Percentiles rank a stretch among this genome's conserved stretches.
Conservation (phyloP, 306 rosid species). For the Medicago arabica region DNA sequence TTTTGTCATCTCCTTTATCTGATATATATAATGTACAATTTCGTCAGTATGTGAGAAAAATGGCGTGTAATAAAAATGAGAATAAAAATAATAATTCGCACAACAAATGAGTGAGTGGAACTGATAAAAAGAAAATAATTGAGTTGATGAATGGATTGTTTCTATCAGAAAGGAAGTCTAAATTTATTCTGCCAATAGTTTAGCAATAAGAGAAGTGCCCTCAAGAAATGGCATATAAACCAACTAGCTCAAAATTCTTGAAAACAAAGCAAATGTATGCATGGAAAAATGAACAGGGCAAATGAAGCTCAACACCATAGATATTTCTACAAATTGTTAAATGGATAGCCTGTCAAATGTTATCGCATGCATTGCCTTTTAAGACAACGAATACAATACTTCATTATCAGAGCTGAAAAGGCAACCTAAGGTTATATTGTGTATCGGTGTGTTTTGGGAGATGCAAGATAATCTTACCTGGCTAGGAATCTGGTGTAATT, state of each 20-base stretch:
- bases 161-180: neutral
- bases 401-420: no score
- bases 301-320: neutral
- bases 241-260: slow-evolving; percentile 8
- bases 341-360: no score
- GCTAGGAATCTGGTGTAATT: slow-evolving; percentile 67
- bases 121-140: neutral
- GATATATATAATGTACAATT: slow-evolving; percentile 38
- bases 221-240: slow-evolving; percentile 24
- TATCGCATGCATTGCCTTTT: no score
- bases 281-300: neutral
- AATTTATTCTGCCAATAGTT: neutral
- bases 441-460: neutral
- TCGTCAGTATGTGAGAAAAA: slow-evolving; percentile 27
- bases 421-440: neutral
- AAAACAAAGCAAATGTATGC: neutral
- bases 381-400: no score
- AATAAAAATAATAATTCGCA: neutral
- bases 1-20: slow-evolving; percentile 77
- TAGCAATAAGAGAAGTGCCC: neutral
- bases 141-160: neutral
- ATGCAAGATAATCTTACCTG: slow-evolving; percentile 60
- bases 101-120: slow-evolving; percentile 1
- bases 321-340: no score
- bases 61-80: slow-evolving; percentile 9